Evolutionary conservation across 495 filamentous ascomycete species (phyloP).

Genomic region (Daldinia bambusicola): DNA sequence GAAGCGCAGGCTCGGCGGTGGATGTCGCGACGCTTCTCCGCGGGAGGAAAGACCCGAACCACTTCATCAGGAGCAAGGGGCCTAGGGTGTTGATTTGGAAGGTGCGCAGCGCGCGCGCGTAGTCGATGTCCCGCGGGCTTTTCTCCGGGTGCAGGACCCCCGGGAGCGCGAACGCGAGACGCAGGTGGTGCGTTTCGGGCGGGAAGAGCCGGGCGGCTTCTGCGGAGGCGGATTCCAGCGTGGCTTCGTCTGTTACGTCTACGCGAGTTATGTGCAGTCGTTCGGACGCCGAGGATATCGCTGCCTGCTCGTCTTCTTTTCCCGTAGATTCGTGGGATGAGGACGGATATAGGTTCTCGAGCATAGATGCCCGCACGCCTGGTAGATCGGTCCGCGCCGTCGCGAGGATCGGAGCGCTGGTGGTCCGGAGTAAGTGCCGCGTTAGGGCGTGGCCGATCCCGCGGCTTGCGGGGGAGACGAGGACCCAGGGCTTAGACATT

Average conservation of each 20-base stretch:
- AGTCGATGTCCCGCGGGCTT: conserved; percentile 69
- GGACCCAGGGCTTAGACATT: conserved; percentile 55
- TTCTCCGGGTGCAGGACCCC: conserved; percentile 82
- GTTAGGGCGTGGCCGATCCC: conserved; percentile 80
- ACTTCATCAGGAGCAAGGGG: conserved; percentile 78
- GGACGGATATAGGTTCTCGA: conserved; percentile 60
- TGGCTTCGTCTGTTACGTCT: conserved; percentile 60
- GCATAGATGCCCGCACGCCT: conserved; percentile 61
- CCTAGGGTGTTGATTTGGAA: conserved; percentile 78
- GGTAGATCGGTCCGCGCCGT: conserved; percentile 71
- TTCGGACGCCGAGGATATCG: conserved; percentile 9
- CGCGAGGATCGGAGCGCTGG: conserved; percentile 74
- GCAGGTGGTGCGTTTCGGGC: conserved; percentile 62
- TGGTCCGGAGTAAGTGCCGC: conserved; percentile 71
- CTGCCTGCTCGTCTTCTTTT: conserved; percentile 22
- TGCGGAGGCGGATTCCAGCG: conserved; percentile 57
- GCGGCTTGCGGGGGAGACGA: conserved; percentile 73
- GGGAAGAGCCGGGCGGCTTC: conserved; percentile 60
- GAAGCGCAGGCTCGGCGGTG: too few relatives aligned
- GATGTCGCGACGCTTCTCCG: conserved; percentile 50
- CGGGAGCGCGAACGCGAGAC: conserved; percentile 74
- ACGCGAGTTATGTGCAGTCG: conserved; percentile 44
- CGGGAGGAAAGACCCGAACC: conserved; percentile 75
- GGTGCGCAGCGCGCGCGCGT: conserved; percentile 65
- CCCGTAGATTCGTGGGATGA: conserved; percentile 31